A percentile compares a stretch with the other conserved stretches of the same genome.
These are phyloP conservation scores for Zanthoxylum bungeanum DNA, from an alignment of 345 rosid species.

Conservation along the genomic window DNA sequence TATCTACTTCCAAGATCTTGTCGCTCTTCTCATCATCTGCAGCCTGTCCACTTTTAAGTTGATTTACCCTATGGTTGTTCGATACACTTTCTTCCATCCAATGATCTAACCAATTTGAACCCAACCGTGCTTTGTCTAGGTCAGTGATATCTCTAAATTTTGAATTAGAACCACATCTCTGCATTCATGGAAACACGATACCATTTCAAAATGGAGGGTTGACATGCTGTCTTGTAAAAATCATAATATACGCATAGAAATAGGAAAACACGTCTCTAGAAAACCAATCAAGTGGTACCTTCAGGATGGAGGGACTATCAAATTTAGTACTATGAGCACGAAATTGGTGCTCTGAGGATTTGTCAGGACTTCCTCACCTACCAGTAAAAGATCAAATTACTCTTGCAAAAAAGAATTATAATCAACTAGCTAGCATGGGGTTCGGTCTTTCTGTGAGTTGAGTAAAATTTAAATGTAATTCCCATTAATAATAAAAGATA, in stretches of 20 bases:
- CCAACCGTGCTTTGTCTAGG: conserved; percentile 33
- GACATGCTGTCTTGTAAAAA: no score
- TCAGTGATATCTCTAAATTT: conserved; percentile 35
- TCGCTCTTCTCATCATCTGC: conserved; percentile 56
- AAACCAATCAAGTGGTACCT: conserved; percentile 26
- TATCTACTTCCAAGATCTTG: conserved; percentile 93
- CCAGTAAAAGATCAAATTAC: neutral
- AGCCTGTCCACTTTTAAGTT: conserved; percentile 20
- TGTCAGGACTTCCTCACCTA: conserved; percentile 30
- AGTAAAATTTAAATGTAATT: no score
- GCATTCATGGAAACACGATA: conserved; percentile 17
- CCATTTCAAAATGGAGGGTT: no score
- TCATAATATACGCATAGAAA: neutral
- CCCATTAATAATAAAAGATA: no score
- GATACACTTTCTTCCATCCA: conserved; percentile 73
- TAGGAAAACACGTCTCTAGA: neutral
- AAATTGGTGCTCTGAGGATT: conserved; percentile 21
- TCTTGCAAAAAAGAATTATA: no score
- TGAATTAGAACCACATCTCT: conserved; percentile 54
- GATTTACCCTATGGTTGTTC: conserved; percentile 31
- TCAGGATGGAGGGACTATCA: conserved; percentile 39
- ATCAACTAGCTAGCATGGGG: no score
- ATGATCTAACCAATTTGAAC: conserved; percentile 63
- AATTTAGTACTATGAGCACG: conserved; percentile 26
- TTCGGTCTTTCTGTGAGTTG: no score